Base-by-base conservation (phyloP, 116 monocot species). In the Thalassia testudinum region DNA sequence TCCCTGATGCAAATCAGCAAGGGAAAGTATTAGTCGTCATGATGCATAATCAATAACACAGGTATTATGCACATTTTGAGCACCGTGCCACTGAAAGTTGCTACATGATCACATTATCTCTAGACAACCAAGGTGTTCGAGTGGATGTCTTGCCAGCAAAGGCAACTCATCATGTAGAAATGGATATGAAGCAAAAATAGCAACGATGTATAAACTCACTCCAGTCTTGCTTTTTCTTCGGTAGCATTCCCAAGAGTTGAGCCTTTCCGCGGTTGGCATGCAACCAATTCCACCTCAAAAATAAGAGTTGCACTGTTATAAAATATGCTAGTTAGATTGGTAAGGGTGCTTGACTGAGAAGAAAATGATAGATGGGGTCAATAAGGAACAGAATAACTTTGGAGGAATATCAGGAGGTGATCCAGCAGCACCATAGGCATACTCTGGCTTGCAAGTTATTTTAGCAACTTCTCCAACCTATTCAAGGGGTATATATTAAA, bases 381-480 rank as follows among this genome's bases (percentile, higher is more conserved):
- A n/a, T n/a, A n/a, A n/a, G 13, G 30, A 30, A 38, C 15, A 23
- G 57, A 44, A 62, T 72, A 75, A 88, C 95, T 85, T 21, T 19
- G 95, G 81, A 7, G 88, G 95, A 62, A 95, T 95, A 2, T 88
- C 95, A 26, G 88, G 95, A 23, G 85, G 95, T 37, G 85, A 70
- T 51, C 95, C 95, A 29, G 66, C 85, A 68, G 70, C 81, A 71
- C 95, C 95, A 70, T 95, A 95, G 37, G 95, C 95, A 77, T 95
- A 95, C 1, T 95, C 85, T 15, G 95, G 79, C 55, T 77, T 85
- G 72, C 95, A 95, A 60, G 77, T 95, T 11, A 95, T 81, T 75
- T 79, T 88, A 13, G 95, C 81, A 52, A 85, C 63, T 73, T 95
- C 95, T 6, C 95, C 95, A 52, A 95, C 81, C 93, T 93, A 71